These are phyloP conservation scores for Trypanosoma melophagium DNA, from an alignment of 208 protist species.

Conservation along the genomic window DNA sequence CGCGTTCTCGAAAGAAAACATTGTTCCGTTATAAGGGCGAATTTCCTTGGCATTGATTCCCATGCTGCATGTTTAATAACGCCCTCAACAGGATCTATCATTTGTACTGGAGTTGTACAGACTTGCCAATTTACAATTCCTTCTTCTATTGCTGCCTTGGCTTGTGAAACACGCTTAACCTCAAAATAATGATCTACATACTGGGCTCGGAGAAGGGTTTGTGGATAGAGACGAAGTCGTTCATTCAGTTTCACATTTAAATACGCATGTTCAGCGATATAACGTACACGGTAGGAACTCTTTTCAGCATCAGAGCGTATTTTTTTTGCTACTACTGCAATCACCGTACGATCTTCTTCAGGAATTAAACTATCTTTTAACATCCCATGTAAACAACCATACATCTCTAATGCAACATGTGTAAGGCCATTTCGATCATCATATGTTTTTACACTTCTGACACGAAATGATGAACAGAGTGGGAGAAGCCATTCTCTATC, in stretches of 20 bases:
- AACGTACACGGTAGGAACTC: slow-evolving; percentile 29
- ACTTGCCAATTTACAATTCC: slow-evolving; percentile 80
- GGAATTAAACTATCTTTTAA: slow-evolving; percentile 61
- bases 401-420: slow-evolving; percentile 72
- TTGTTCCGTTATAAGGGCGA: slow-evolving; percentile 58
- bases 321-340: slow-evolving; percentile 58
- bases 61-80: slow-evolving; percentile 78
- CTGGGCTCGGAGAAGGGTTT: slow-evolving; percentile 71
- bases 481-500: slow-evolving; percentile 83
- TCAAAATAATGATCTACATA: slow-evolving; percentile 78
- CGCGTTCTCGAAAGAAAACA: slow-evolving; percentile 69
- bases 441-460: slow-evolving; percentile 44
- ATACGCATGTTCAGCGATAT: slow-evolving; percentile 45
- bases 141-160: slow-evolving; percentile 68
- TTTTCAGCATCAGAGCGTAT: slow-evolving; percentile 48
- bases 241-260: slow-evolving; percentile 54
- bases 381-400: slow-evolving; percentile 60
- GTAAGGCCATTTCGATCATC: slow-evolving; percentile 59
- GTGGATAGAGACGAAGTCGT: slow-evolving; percentile 64
- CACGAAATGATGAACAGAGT: slow-evolving; percentile 68
- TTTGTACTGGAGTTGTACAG: slow-evolving; percentile 57
- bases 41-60: slow-evolving; percentile 72
- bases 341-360: slow-evolving; percentile 65
- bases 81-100: slow-evolving; percentile 60
- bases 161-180: slow-evolving; percentile 52